phyloP scores from a whole-genome alignment of 2,329 filamentous ascomycete species.

The Gremmenia infestans region DNA sequence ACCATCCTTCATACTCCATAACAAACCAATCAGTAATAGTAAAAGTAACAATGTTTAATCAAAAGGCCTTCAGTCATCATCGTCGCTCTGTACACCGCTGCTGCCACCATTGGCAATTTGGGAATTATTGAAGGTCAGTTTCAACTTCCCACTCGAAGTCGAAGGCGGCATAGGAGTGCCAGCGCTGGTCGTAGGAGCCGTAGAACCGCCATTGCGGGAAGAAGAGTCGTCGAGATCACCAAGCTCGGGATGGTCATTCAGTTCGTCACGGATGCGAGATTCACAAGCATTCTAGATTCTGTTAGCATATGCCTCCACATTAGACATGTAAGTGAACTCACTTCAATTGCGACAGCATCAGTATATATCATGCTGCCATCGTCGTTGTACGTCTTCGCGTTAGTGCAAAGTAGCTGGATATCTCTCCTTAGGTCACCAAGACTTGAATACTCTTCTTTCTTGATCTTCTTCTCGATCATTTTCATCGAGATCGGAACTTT shows the following conservation, averaged over 20 bases:
- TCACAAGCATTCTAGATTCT: slow-evolving; percentile 50
- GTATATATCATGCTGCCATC: slow-evolving; percentile 87
- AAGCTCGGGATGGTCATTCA: slow-evolving; percentile 51
- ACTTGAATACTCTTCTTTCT: slow-evolving; percentile 85
- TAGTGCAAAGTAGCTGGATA: slow-evolving; percentile 77
- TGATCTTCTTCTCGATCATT: slow-evolving; percentile 89
- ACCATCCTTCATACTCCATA: slow-evolving; percentile 11
- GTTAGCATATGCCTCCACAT: slow-evolving; percentile 31
- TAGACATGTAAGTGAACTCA: slow-evolving; percentile 41
- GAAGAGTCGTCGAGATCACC: slow-evolving; percentile 44
- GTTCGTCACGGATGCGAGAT: slow-evolving; percentile 47
- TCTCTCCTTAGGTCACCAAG: slow-evolving; percentile 78
- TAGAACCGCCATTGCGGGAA: slow-evolving; percentile 30
- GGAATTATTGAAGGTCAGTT: slow-evolving; percentile 53
- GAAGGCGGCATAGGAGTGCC: slow-evolving; percentile 58
- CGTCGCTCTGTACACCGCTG: slow-evolving; percentile 46
- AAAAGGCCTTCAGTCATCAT: slow-evolving; percentile 36
- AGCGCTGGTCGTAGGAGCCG: slow-evolving; percentile 50
- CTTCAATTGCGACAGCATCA: slow-evolving; percentile 90
- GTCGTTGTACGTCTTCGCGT: slow-evolving; percentile 95
- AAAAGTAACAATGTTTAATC: background rate
- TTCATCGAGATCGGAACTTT: slow-evolving; percentile 93
- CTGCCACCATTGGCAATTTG: slow-evolving; percentile 36
- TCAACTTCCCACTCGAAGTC: slow-evolving; percentile 52
- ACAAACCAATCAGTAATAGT: slow-evolving; percentile 1